Evolutionary conservation across 345 rosid species (phyloP), one percentile per base, ranked within the genome.

Genomic region (Rhodomyrtus tomentosa): DNA sequence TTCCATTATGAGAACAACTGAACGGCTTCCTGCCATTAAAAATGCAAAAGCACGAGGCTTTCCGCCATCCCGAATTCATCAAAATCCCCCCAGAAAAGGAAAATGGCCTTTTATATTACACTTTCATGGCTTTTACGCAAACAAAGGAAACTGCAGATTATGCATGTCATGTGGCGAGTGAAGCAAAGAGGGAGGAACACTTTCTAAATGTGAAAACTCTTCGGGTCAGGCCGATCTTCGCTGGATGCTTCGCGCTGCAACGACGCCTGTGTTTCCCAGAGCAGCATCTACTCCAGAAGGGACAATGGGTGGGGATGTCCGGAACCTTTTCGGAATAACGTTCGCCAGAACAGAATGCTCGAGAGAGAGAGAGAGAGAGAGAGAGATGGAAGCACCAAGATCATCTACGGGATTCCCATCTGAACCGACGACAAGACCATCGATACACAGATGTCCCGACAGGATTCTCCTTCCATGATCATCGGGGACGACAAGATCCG

Each of bases 391-490:
- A 68, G 79, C 25, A 38, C 45, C 45, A 10, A 18, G 45, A 32
- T 62, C 85, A 82, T 94, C 98, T 59, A 96, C 88, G 38, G 95
- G 82, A 91, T 95, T 92, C 80, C 98, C 99, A 86, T 93, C 98
- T 3, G 95, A 93, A 88, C 98, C 91, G 85, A 94, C 85, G 84
- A 95, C 97, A 82, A 94, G 95, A 50, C 96, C 93, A 82, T 95
- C 96, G 48, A 91, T 86, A 73, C 92, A 95, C 82, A 95, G 96
- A 88, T 49, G 2, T 96, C 99, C 98, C 97, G 92, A 83, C 95
- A 96, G 76, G 93, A 85, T 90, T 91, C 92, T 68, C 97, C 98
- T 87, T 94, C 95, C 45, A 32, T 12, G 79, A 68, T 45, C 36
- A 68, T 8, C 13, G 21, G 45, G 36, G 45, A 68, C 13, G 45